These are phyloP conservation scores for Synchytrium microbalum DNA, from an alignment of 371 early-diverging fungal genomes.

Conservation along the genomic window DNA sequence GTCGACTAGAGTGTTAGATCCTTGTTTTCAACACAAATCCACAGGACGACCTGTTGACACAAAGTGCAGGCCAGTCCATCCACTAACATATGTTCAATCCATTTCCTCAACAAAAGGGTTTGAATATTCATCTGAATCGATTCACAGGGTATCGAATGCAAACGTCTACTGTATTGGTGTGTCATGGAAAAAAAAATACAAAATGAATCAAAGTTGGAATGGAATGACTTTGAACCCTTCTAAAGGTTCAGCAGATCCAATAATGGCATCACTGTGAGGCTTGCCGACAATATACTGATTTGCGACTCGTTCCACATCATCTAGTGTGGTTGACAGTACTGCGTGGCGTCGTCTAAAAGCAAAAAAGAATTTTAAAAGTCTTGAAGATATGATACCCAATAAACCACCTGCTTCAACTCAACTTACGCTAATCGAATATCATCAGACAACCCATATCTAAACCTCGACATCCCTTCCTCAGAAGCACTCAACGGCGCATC, in stretches of 20 bases:
- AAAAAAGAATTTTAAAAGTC: slow-evolving; percentile 4
- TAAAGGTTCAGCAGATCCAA: slow-evolving; percentile 15
- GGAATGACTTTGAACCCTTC: not conserved
- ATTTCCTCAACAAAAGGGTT: too few relatives aligned
- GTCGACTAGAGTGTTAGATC: too few relatives aligned
- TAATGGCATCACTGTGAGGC: slow-evolving; percentile 27
- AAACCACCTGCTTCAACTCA: slow-evolving; percentile 33
- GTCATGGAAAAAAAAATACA: too few relatives aligned
- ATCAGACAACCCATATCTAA: not conserved
- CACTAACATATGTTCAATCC: too few relatives aligned
- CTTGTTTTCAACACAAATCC: too few relatives aligned
- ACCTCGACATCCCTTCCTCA: slow-evolving; percentile 44
- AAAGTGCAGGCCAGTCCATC: too few relatives aligned
- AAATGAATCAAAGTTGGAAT: too few relatives aligned
- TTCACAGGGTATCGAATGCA: too few relatives aligned
- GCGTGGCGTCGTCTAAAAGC: slow-evolving; percentile 61
- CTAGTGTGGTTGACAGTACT: slow-evolving; percentile 58
- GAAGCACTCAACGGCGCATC: slow-evolving; percentile 80
- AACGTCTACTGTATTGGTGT: too few relatives aligned
- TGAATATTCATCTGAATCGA: too few relatives aligned
- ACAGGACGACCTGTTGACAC: too few relatives aligned
- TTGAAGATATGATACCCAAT: not conserved
- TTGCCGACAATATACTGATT: slow-evolving; percentile 49
- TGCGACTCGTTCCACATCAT: slow-evolving; percentile 66
- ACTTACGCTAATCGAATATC: not conserved